phyloP scores from a whole-genome alignment of 2,329 filamentous ascomycete species.

The Fusarium lyarnte region DNA sequence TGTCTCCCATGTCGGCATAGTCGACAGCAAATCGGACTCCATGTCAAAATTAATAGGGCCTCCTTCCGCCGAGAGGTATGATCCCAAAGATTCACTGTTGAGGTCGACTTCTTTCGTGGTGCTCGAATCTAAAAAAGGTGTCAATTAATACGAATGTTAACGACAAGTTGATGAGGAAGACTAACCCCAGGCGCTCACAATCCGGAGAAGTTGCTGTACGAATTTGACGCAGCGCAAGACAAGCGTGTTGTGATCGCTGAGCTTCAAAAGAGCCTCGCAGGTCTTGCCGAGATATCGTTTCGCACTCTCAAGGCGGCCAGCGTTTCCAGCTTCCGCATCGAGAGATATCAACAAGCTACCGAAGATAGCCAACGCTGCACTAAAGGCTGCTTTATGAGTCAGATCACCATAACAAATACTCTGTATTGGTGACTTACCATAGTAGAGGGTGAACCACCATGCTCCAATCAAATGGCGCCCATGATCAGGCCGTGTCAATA shows the following conservation, averaged over 20 bases:
- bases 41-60: not conserved
- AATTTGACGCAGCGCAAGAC: not conserved
- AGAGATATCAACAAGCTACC: conserved; percentile 10
- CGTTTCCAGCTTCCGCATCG: not conserved
- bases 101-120: not conserved
- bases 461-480: conserved; percentile 21
- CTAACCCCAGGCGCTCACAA: not conserved
- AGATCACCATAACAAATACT: rapidly evolving
- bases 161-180: rapidly evolving
- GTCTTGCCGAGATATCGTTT: not conserved
- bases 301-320: not conserved
- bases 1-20: not conserved
- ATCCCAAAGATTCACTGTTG: not conserved
- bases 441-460: conserved; percentile 36
- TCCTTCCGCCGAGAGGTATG: not conserved
- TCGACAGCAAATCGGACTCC: not conserved
- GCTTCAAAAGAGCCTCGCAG: not conserved
- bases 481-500: conserved; percentile 1
- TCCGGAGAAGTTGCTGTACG: not conserved
- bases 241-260: not conserved
- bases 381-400: not conserved
- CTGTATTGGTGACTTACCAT: not conserved
- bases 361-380: conserved; percentile 19
- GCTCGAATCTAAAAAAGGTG: not conserved
- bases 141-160: rapidly evolving